Conservation (phyloP, 768 basidiomycete genomes). For the Terana coerulea region DNA sequence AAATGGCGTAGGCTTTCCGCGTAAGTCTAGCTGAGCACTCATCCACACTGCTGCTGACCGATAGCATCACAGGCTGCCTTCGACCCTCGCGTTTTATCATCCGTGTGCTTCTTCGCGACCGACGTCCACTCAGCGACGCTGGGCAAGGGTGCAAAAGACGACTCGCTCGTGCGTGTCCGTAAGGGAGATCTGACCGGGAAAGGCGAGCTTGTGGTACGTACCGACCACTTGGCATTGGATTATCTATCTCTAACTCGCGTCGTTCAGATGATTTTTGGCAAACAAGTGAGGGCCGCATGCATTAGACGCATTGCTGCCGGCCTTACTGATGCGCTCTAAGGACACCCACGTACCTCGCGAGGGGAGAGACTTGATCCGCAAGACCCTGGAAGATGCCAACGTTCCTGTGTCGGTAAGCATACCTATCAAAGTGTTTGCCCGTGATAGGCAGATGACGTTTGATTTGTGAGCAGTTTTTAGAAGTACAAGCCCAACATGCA, state of each 20-base stretch:
- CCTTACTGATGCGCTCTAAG: conserved; percentile 29
- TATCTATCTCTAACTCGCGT: conserved; percentile 1
- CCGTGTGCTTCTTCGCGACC: conserved; percentile 94
- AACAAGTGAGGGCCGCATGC: conserved; percentile 54
- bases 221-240: background rate
- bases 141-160: conserved; percentile 79
- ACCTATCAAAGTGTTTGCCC: background rate
- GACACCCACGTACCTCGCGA: conserved; percentile 91
- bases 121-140: conserved; percentile 88
- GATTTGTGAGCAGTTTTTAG: conserved; percentile 63
- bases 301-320: background rate
- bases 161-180: conserved; percentile 69
- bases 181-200: conserved; percentile 75
- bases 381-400: conserved; percentile 76
- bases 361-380: conserved; percentile 83
- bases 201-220: conserved; percentile 77
- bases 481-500: conserved; percentile 96
- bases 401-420: conserved; percentile 65
- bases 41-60: background rate
- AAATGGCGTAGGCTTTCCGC: conserved; percentile 43
- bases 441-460: background rate
- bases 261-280: conserved; percentile 88
- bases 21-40: conserved; percentile 28
- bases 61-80: conserved; percentile 67
- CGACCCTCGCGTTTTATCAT: conserved; percentile 74